These are phyloP conservation scores for Lasiodiplodia hormozganensis DNA, from an alignment of 2,329 filamentous ascomycete species.

Conservation along the genomic window DNA sequence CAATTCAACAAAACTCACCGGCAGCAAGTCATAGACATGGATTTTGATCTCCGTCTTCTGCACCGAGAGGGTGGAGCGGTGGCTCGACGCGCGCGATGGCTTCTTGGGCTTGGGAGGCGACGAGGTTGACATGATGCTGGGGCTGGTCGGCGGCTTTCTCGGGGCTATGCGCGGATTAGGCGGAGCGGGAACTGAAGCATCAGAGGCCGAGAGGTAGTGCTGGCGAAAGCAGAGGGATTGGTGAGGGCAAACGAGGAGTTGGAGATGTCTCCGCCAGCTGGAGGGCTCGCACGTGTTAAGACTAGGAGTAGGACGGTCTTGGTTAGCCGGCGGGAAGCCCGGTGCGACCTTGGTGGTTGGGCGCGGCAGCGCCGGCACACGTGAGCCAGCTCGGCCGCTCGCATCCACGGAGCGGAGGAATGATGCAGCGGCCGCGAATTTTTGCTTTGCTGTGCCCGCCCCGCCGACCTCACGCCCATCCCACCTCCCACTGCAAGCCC, in stretches of 20 bases:
- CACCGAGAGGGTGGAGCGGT: constrained; percentile 71
- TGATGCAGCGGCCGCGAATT: constrained; percentile 22
- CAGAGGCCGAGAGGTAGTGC: background rate
- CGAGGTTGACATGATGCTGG: constrained; percentile 23
- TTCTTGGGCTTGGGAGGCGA: constrained; percentile 36
- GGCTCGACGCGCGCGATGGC: constrained; percentile 45
- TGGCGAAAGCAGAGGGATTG: background rate
- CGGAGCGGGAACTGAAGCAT: constrained; percentile 15
- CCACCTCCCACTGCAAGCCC: constrained; percentile 18
- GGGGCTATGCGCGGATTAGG: constrained; percentile 26
- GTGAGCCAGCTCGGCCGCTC: constrained; percentile 7
- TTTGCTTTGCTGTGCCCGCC: constrained; percentile 13
- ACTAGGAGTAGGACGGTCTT: constrained; percentile 23
- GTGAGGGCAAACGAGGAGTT: background rate
- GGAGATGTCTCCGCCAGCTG: background rate
- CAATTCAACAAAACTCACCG: constrained; percentile 55
- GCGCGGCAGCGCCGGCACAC: constrained; percentile 12
- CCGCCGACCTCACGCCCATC: constrained; percentile 9
- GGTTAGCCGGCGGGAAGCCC: constrained; percentile 17
- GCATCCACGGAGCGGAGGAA: constrained; percentile 26
- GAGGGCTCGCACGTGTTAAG: constrained; percentile 8
- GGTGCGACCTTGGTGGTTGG: constrained; percentile 27
- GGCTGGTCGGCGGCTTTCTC: constrained; percentile 25
- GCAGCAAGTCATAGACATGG: constrained; percentile 79
- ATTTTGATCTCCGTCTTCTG: constrained; percentile 77